Evolutionary conservation across 192 early-diverging fungal genomes (phyloP), one percentile per base, ranked within the genome.

Genomic region (Coemansia sp.): DNA sequence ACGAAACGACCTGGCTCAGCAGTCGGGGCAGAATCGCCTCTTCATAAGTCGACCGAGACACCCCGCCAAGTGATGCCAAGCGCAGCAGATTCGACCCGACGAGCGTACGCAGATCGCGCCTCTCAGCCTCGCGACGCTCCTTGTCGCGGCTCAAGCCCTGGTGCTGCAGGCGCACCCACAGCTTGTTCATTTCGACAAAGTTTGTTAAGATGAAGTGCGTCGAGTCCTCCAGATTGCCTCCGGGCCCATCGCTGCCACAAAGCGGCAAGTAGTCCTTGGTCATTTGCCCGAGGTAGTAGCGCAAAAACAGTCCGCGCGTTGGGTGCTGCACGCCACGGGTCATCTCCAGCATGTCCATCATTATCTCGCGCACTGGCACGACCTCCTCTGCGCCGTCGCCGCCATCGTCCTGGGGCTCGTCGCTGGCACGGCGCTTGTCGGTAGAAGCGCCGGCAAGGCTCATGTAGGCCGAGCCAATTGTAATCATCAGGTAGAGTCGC

Each of bases 291-390:
- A 99, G 86, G 66, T 98, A 99, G 68, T 98, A 94, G 62, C 98
- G 87, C 70, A 99, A 74, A 79, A 99, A 99, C 64, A 99, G 82
- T 6, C 98, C 98, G 43, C 98, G 90, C 15, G 93, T 97, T 9
- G 98, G 96, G 68, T 99, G 98, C 84, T 99, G 98, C 22, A 99
- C 98, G 64, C 97, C 98, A 25, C 95, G 86, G 12, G 92, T 82
- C 98, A 99, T 99, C 71, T 99, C 98, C 73, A 98, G 87, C 96
- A 99, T 96, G 77, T 99, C 98, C 72, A 92, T 87, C 94, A 99
- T 94, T 61, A 99, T 89, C 67, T 98, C 97, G 65, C 93, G 93
- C 24, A 97, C 91, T 3, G 96, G 96, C 5, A 96, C 91, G 41
- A 94, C 93, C 9, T 88, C 86, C 27, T 71, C 72, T 4, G 62